These are phyloP conservation scores for Tricholomella constricta DNA, from an alignment of 768 basidiomycete genomes.

Conservation along the genomic window DNA sequence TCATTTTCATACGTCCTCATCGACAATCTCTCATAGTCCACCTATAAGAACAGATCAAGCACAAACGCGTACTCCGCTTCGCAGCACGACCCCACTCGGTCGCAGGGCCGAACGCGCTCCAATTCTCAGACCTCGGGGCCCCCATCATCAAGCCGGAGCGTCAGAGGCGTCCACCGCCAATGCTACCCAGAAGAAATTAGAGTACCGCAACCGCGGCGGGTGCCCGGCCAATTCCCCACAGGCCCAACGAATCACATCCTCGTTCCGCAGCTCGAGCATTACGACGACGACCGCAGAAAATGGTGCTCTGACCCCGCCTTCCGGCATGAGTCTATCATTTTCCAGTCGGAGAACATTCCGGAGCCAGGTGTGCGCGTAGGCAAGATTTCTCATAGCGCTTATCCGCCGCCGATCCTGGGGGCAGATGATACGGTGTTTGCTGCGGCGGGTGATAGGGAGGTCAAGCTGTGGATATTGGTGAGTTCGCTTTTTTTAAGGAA, in stretches of 20 bases:
- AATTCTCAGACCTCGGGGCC: conserved; percentile 11
- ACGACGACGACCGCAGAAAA: conserved; percentile 14
- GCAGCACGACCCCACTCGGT: conserved; percentile 13
- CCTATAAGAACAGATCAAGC: not conserved
- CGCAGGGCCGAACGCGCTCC: conserved; percentile 6
- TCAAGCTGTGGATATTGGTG: conserved; percentile 40
- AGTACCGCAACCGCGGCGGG: not conserved
- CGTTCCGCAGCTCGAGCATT: conserved; percentile 27
- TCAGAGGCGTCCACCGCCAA: not conserved
- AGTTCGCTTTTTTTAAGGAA: conserved; percentile 1
- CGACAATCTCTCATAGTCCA: conserved; percentile 14
- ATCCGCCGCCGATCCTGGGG: conserved; percentile 20
- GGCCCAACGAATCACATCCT: conserved; percentile 28
- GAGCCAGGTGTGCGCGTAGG: conserved; percentile 32
- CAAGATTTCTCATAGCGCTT: conserved; percentile 22
- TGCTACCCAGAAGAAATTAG: conserved; percentile 2
- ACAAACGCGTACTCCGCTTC: conserved; percentile 8
- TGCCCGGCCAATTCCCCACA: not conserved
- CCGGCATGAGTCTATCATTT: conserved; percentile 30
- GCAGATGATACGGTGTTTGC: conserved; percentile 23
- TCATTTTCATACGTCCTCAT: not conserved
- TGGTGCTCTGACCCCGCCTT: conserved; percentile 17
- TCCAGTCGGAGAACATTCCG: conserved; percentile 28
- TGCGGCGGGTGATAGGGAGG: conserved; percentile 23
- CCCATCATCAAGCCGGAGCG: conserved; percentile 6